A percentile compares a stretch with the other conserved stretches of the same genome.
These are phyloP conservation scores for Epichloe uncinata DNA, from an alignment of 2,329 filamentous ascomycete species.

Conservation along the genomic window DNA sequence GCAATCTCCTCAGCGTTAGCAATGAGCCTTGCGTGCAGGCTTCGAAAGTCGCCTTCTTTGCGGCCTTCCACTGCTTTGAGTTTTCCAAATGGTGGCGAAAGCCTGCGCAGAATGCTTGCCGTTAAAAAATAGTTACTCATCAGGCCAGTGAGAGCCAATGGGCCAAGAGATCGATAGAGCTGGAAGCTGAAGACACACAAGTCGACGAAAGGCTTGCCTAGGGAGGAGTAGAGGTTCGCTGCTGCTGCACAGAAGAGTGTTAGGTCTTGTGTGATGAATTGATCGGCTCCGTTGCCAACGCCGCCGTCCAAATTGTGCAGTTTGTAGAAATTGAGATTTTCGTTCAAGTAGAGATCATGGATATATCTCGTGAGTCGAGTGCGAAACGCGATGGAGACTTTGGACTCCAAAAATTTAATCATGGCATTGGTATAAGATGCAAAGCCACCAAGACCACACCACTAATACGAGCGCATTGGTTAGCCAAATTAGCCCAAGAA, in stretches of 20 bases:
- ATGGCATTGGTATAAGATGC: slow-evolving; percentile 97
- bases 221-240: slow-evolving; percentile 83
- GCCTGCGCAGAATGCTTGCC: slow-evolving; percentile 71
- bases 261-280: slow-evolving; percentile 94
- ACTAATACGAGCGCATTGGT: slow-evolving; percentile 30
- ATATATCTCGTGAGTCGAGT: slow-evolving; percentile 92
- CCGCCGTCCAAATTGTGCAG: slow-evolving; percentile 85
- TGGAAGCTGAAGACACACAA: slow-evolving; percentile 97
- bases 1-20: slow-evolving; percentile 96
- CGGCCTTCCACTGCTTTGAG: slow-evolving; percentile 91
- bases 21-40: slow-evolving; percentile 79
- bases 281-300: slow-evolving; percentile 81
- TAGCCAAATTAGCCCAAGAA: background rate
- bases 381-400: slow-evolving; percentile 95
- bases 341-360: slow-evolving; percentile 90
- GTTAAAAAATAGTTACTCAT: slow-evolving; percentile 91
- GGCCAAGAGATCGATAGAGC: slow-evolving; percentile 80
- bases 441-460: slow-evolving; percentile 86
- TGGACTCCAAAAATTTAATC: slow-evolving; percentile 98
- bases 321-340: slow-evolving; percentile 94
- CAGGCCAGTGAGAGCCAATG: slow-evolving; percentile 72
- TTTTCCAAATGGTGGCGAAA: slow-evolving; percentile 94
- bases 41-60: slow-evolving; percentile 89
- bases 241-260: slow-evolving; percentile 91
- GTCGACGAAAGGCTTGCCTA: slow-evolving; percentile 97